phyloP scores from a whole-genome alignment of 108 stramenopile genomes.

The Nannochloropsis salina region DNA sequence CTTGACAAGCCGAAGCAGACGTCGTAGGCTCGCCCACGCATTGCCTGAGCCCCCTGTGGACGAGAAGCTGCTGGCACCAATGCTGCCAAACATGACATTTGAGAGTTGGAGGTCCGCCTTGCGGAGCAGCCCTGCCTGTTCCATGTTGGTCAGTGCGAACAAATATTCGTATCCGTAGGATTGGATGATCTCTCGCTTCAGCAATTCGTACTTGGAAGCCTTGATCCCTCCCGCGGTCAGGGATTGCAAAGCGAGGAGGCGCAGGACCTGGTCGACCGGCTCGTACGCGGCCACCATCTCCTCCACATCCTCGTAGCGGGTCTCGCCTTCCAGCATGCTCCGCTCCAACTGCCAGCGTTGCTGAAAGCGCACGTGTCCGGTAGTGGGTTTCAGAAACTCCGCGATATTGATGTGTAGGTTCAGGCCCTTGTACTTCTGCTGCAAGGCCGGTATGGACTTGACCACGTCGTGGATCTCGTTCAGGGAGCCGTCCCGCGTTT shows the following conservation, averaged over 20 bases:
- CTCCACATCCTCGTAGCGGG: slow-evolving; percentile 55
- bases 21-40: slow-evolving; percentile 64
- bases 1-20: slow-evolving; percentile 74
- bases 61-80: neutral
- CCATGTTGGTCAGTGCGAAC: slow-evolving; percentile 69
- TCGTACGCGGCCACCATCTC: slow-evolving; percentile 52
- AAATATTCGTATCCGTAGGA: slow-evolving; percentile 86
- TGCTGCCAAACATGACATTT: slow-evolving; percentile 59
- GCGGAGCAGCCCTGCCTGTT: slow-evolving; percentile 70
- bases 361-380: slow-evolving; percentile 70
- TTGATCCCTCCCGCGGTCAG: slow-evolving; percentile 80
- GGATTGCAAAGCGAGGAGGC: slow-evolving; percentile 81
- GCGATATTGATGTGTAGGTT: slow-evolving; percentile 92
- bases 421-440: slow-evolving; percentile 64
- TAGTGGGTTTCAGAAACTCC: slow-evolving; percentile 73
- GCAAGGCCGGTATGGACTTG: slow-evolving; percentile 76
- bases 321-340: slow-evolving; percentile 83
- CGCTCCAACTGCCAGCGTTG: slow-evolving; percentile 89
- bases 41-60: slow-evolving; percentile 22
- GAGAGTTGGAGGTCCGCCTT: slow-evolving; percentile 57
- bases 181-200: slow-evolving; percentile 74
- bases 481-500: slow-evolving; percentile 72
- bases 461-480: slow-evolving; percentile 92
- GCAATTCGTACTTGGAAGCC: slow-evolving; percentile 69
- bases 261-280: slow-evolving; percentile 65